Conservation (phyloP, 2,329 filamentous ascomycete genomes). For the Nectriaceae sp. region DNA sequence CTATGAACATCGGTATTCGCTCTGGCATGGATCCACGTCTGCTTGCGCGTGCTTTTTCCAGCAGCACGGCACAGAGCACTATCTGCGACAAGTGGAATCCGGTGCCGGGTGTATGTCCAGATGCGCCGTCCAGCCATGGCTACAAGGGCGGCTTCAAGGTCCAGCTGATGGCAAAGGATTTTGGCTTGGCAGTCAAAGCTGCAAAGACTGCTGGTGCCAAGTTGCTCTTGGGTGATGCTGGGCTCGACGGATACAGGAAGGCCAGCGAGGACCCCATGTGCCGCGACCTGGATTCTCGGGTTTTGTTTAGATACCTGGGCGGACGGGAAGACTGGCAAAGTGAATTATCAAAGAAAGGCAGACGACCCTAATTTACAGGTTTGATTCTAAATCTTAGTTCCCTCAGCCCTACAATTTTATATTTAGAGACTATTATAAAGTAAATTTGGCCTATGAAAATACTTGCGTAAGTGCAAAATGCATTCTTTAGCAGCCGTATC, state of each 20-base stretch:
- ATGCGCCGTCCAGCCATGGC: constrained; percentile 11
- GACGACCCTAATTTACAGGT: too few relatives aligned
- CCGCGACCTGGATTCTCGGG: constrained; percentile 12
- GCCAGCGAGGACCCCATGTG: constrained; percentile 8
- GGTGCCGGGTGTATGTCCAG: constrained; percentile 7
- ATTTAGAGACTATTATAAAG: too few relatives aligned
- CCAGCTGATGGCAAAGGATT: constrained; percentile 17
- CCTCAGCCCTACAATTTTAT: too few relatives aligned
- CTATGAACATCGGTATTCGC: constrained; percentile 14
- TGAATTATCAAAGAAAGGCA: not conserved
- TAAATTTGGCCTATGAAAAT: too few relatives aligned
- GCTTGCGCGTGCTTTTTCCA: constrained; percentile 8
- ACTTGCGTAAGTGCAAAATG: too few relatives aligned
- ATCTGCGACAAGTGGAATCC: constrained; percentile 14
- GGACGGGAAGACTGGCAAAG: constrained; percentile 11
- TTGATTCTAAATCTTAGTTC: too few relatives aligned
- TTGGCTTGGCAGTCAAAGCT: constrained; percentile 8
- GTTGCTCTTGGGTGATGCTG: constrained; percentile 2
- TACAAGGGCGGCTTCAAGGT: constrained; percentile 16
- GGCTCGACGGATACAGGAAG: constrained; percentile 1
- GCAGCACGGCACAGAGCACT: constrained; percentile 13
- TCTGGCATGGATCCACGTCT: constrained; percentile 11
- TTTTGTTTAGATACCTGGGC: constrained; percentile 12
- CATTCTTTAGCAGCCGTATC: too few relatives aligned
- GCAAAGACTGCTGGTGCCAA: constrained; percentile 7